Conservation (phyloP, 441 rosid species). For the Mallotus japonicus region DNA sequence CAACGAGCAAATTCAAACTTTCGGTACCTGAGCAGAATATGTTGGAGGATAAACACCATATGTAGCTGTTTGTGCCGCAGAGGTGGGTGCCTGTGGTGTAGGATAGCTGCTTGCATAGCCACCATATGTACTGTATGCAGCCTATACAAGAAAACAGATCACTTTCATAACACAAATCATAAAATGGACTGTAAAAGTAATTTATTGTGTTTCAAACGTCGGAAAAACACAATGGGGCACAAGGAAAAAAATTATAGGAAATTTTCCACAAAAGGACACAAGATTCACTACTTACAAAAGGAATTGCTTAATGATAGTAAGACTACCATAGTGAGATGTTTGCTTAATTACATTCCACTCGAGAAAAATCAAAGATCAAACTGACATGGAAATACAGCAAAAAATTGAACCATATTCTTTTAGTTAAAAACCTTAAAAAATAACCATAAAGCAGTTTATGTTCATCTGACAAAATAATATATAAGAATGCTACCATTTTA, state of each 20-base stretch:
- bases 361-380: background rate
- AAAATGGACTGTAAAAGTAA: background rate
- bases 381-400: background rate
- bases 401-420: background rate
- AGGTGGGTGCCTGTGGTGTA: constrained; percentile 57
- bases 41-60: constrained; percentile 81
- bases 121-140: constrained; percentile 71
- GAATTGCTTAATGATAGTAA: background rate
- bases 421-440: background rate
- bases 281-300: background rate
- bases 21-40: constrained; percentile 77
- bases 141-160: constrained; percentile 35
- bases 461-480: background rate
- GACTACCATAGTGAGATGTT: background rate
- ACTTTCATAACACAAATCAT: background rate
- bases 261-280: background rate
- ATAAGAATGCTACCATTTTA: background rate
- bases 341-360: background rate
- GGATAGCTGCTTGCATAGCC: constrained; percentile 67
- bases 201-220: background rate
- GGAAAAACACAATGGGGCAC: background rate
- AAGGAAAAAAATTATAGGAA: background rate
- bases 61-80: constrained; percentile 63
- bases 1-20: background rate
- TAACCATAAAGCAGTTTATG: background rate